A percentile compares a stretch with the other conserved stretches of the same genome.
These are phyloP conservation scores for Umbelopsis ramanniana DNA, from an alignment of 192 early-diverging fungal species.

Conservation along the genomic window DNA sequence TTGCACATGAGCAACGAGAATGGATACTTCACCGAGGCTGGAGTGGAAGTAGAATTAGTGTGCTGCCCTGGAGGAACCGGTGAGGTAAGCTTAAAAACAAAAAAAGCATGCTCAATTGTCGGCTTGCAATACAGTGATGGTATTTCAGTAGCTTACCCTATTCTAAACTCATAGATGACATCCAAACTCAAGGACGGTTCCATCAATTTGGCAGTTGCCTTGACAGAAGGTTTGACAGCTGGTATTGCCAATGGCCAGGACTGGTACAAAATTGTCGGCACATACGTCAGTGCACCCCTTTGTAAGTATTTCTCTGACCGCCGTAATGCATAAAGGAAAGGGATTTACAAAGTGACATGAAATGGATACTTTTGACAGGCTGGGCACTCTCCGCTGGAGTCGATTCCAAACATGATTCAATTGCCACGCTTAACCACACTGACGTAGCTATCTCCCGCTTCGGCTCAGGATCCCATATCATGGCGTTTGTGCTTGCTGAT, in stretches of 20 bases:
- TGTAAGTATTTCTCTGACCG: conserved; percentile 48
- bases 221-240: conserved; percentile 84
- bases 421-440: conserved; percentile 44
- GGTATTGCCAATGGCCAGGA: conserved; percentile 63
- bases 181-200: conserved; percentile 64
- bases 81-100: conserved; percentile 33
- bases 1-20: conserved; percentile 63
- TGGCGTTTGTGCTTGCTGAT: conserved; percentile 68
- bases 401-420: conserved; percentile 48
- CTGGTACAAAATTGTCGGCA: conserved; percentile 75
- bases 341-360: too few relatives aligned
- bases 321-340: background rate
- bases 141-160: background rate
- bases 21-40: conserved; percentile 55
- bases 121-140: too few relatives aligned
- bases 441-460: conserved; percentile 65
- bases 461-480: conserved; percentile 83
- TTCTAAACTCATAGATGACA: conserved; percentile 46
- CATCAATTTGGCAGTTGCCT: conserved; percentile 82
- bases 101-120: too few relatives aligned
- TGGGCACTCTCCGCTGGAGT: conserved; percentile 73
- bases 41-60: conserved; percentile 63
- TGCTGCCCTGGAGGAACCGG: conserved; percentile 58
- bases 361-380: conserved; percentile 26
- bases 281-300: conserved; percentile 77